Percentiles rank a stretch among this genome's conserved stretches.
phyloP scores from a whole-genome alignment of 108 stramenopile species.

The Conticribra guillardii region DNA sequence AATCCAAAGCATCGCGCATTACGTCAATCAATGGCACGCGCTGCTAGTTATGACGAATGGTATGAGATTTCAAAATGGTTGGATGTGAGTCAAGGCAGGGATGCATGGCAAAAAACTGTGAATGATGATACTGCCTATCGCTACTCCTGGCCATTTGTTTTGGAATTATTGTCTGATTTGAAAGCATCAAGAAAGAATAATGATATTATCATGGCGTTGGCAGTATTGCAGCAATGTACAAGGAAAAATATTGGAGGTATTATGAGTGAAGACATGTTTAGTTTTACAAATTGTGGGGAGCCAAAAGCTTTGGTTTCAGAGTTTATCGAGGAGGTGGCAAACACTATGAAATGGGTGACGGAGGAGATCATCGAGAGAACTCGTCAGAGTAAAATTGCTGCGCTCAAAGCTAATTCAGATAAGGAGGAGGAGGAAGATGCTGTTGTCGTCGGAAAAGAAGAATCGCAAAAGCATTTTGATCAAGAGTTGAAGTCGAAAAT shows the following conservation, averaged over 20 bases:
- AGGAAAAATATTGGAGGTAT: slow-evolving; percentile 91
- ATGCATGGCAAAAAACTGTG: slow-evolving; percentile 61
- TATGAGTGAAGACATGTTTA: slow-evolving; percentile 87
- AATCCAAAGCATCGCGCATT: slow-evolving; percentile 72
- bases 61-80: slow-evolving; percentile 63
- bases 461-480: slow-evolving; percentile 18
- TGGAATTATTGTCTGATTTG: slow-evolving; percentile 72
- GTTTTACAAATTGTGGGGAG: slow-evolving; percentile 83
- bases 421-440: background rate
- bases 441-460: background rate
- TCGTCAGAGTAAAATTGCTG: background rate
- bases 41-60: slow-evolving; percentile 77
- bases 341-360: slow-evolving; percentile 82
- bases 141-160: slow-evolving; percentile 87
- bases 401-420: background rate
- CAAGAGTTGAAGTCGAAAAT: slow-evolving; percentile 6
- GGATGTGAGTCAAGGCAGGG: slow-evolving; percentile 77
- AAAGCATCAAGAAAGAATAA: slow-evolving; percentile 54
- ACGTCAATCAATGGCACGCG: slow-evolving; percentile 57
- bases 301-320: slow-evolving; percentile 77
- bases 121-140: slow-evolving; percentile 63
- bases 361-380: slow-evolving; percentile 20
- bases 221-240: slow-evolving; percentile 88
- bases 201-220: slow-evolving; percentile 64
- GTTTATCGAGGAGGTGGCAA: slow-evolving; percentile 77